Evolutionary conservation across 176 grass and related monocot species (phyloP).

Genomic region (Carex pumila): DNA sequence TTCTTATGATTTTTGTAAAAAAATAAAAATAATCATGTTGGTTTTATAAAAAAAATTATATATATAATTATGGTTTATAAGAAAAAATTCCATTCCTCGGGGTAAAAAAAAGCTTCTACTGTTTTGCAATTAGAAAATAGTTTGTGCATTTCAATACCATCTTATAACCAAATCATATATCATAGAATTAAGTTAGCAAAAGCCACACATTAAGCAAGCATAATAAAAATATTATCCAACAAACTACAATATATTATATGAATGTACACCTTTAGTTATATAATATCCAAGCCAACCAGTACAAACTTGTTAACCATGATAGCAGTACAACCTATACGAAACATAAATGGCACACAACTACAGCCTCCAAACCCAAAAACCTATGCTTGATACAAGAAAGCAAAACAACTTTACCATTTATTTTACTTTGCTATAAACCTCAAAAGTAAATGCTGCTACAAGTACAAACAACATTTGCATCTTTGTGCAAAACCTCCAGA

Average conservation of each 20-base stretch:
- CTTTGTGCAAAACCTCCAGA: not conserved
- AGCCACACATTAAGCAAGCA: not conserved
- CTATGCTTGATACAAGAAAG: constrained; percentile 15
- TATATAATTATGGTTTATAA: too few species aligned
- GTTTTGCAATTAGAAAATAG: too few species aligned
- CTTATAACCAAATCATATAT: too few species aligned
- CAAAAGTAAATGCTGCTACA: not conserved
- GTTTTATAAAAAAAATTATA: too few species aligned
- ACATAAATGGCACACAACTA: constrained; percentile 6
- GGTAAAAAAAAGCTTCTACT: too few species aligned
- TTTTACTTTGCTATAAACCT: constrained; percentile 14
- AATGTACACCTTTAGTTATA: constrained; percentile 6
- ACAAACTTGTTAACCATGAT: constrained; percentile 3
- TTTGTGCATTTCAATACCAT: too few species aligned
- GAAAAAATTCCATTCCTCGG: too few species aligned
- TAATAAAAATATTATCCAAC: constrained; percentile 6
- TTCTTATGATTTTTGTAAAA: too few species aligned
- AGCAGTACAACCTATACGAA: not conserved
- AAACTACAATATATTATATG: not conserved
- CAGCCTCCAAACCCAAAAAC: not conserved
- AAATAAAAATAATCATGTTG: too few species aligned
- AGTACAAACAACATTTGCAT: constrained; percentile 10
- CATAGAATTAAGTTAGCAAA: not conserved
- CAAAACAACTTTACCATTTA: constrained; percentile 17
- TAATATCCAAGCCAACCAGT: not conserved